These are phyloP conservation scores for Neurospora sp. DNA, from an alignment of 495 filamentous ascomycete genomes.

Conservation along the genomic window DNA sequence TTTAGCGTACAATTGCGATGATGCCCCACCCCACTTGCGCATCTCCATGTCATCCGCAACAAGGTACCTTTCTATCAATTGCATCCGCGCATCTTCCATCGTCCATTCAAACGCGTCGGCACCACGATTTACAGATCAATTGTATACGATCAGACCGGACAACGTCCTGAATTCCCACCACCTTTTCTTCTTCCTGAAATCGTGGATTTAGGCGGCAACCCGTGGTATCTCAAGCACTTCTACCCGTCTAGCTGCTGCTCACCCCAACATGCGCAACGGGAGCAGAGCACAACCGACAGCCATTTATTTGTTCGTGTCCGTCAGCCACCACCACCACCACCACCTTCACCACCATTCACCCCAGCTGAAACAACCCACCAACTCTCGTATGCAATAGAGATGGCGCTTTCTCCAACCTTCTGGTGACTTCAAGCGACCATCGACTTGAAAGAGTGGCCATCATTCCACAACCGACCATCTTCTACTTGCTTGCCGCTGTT, in stretches of 20 bases:
- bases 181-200: neutral
- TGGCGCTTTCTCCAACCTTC: neutral
- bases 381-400: neutral
- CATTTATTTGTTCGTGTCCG: neutral
- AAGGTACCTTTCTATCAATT: neutral
- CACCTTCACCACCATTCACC: neutral
- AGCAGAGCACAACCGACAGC: neutral
- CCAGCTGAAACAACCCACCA: neutral
- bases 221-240: neutral
- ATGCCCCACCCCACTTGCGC: neutral
- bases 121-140: neutral
- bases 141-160: neutral
- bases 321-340: neutral
- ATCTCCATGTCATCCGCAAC: neutral
- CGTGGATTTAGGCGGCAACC: neutral
- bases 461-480: neutral
- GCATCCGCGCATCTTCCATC: neutral
- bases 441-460: neutral
- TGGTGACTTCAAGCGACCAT: neutral
- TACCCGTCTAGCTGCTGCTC: neutral
- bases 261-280: neutral
- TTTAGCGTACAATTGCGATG: neutral
- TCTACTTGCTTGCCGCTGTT: neutral
- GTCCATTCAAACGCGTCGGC: neutral
- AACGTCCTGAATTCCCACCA: neutral